A percentile compares a stretch with the other conserved stretches of the same genome.
phyloP scores from a whole-genome alignment of 495 filamentous ascomycete species.

The Apiosordaria backusii region DNA sequence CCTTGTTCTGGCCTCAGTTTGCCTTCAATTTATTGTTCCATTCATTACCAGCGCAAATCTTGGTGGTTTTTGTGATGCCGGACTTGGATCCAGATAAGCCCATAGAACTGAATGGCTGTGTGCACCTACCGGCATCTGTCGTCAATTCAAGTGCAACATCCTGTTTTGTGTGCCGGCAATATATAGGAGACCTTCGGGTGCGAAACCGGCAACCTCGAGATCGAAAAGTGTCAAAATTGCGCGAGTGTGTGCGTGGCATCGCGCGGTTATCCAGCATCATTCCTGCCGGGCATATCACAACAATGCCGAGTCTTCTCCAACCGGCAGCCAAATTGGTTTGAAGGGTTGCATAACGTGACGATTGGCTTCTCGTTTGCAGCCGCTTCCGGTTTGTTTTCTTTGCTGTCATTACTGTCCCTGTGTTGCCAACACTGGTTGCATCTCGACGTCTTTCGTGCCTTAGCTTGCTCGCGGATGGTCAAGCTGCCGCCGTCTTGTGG shows the following conservation, averaged over 20 bases:
- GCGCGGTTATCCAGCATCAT: background rate
- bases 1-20: background rate
- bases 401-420: constrained; percentile 4
- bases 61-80: background rate
- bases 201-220: background rate
- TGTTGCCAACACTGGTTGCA: background rate
- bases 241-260: background rate
- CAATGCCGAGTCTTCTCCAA: constrained; percentile 4
- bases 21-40: background rate
- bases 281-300: background rate
- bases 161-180: too few relatives aligned
- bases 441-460: background rate
- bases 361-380: constrained; percentile 4
- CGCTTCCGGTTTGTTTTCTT: constrained; percentile 22
- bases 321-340: background rate
- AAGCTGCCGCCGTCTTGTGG: constrained; percentile 7
- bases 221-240: background rate
- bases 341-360: background rate
- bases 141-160: too few relatives aligned
- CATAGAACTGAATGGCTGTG: background rate
- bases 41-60: background rate
- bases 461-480: constrained; percentile 2
- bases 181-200: too few relatives aligned
- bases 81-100: background rate
- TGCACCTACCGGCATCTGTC: too few relatives aligned